Base-by-base conservation (phyloP, 2,329 filamentous ascomycete species). In the Colletotrichum phormii region DNA sequence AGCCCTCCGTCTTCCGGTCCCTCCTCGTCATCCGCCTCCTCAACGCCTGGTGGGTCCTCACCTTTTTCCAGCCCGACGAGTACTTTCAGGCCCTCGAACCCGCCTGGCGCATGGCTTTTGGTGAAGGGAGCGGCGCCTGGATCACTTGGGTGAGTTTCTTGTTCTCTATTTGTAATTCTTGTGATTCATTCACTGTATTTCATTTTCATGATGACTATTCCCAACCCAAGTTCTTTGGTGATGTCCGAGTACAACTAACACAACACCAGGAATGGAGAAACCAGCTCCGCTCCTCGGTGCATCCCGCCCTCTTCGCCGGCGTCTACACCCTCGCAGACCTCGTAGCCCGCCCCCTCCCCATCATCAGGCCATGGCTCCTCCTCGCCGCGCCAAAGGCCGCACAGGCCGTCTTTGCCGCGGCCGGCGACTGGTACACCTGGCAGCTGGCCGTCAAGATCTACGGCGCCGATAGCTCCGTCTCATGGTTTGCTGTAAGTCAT, bases 51-150 rank as follows among this genome's bases (percentile, higher is more conserved):
- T 90, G 88, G 74, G 86, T 97, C 70, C 87, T 90, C 76, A 98
- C 97, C 24, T 99, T 98, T 82, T 99, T 99, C 84, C 97, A 99
- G 82, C 97, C 97, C 33, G 97, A 99, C 85, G 97, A 99, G 83
- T 98, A 94, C 86, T 99, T 97, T 79, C 97, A 99, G 81, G 93
- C 95, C 1, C 89, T 98, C 57, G 97, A 99, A 84, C 96, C 97
- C 65, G 97, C 97, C 76, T 98, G 96, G 95, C 87, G 92, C 78
- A 88, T 97, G 67, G 93, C 94, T 3, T 98, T 98, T 86, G 95
- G 95, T 26, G 79, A 86, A 2, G 81, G 87, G 15, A 93, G 92
- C 81, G 93, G 94, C 74, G 94, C 96, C 33, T 99, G 96, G 94
- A 88, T 98, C 78, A 99, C 97, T 75, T 99, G 97, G 97, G 96